phyloP scores from a whole-genome alignment of 768 basidiomycete genomes.

The Hericium rajendrae region DNA sequence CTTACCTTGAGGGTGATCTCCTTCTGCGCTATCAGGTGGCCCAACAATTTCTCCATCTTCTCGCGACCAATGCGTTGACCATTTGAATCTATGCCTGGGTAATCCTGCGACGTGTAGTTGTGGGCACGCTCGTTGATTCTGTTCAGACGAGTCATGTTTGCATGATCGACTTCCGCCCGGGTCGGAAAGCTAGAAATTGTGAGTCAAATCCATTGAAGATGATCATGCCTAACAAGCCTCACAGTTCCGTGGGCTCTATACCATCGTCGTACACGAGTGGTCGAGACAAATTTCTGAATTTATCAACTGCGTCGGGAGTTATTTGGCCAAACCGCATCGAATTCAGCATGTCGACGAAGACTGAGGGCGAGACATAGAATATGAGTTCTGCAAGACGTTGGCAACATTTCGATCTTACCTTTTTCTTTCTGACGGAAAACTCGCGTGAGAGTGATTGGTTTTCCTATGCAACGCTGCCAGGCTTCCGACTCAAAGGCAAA shows the following conservation, averaged over 20 bases:
- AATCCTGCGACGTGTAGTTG: constrained; percentile 37
- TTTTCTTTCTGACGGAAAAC: constrained; percentile 89
- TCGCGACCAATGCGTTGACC: constrained; percentile 25
- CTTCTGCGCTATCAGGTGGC: constrained; percentile 52
- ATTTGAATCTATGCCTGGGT: constrained; percentile 35
- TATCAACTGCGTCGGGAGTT: constrained; percentile 28
- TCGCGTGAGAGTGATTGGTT: constrained; percentile 46
- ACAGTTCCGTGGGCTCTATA: constrained; percentile 80
- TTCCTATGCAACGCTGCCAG: constrained; percentile 61
- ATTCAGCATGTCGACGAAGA: constrained; percentile 80
- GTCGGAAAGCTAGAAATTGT: constrained; percentile 51
- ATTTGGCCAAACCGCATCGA: constrained; percentile 73
- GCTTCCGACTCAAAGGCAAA: constrained; percentile 77
- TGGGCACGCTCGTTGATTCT: constrained; percentile 29
- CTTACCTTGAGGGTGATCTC: constrained; percentile 32
- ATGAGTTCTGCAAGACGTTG: not conserved
- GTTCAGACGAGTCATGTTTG: constrained; percentile 47
- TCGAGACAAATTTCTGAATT: constrained; percentile 51
- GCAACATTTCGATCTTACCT: constrained; percentile 25
- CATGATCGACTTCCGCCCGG: constrained; percentile 58
- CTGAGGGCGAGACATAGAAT: constrained; percentile 3
- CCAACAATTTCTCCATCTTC: constrained; percentile 37
- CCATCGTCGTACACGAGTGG: constrained; percentile 55
- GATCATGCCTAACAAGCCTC: constrained; percentile 10
- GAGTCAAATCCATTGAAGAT: too few relatives aligned